Evolutionary conservation across 768 basidiomycete species (phyloP).

Genomic region (Piloderma croceum): DNA sequence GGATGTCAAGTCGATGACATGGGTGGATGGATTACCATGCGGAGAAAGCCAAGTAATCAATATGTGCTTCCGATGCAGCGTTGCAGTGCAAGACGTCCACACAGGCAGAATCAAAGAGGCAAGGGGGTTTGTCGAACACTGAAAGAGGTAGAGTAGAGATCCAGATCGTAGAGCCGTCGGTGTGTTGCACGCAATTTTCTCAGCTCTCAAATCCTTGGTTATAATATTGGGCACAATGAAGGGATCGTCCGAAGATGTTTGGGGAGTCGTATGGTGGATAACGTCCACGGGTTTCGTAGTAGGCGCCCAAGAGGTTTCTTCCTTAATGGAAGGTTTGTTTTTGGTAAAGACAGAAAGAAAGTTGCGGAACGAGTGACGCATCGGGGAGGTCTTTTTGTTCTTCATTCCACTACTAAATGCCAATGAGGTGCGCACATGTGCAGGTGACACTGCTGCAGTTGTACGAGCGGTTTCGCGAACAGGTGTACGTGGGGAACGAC

Average conservation of each 20-base stretch:
- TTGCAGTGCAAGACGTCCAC: slow-evolving; percentile 46
- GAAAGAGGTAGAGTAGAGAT: slow-evolving; percentile 46
- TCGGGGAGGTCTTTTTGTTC: slow-evolving; percentile 45
- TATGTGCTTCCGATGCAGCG: slow-evolving; percentile 35
- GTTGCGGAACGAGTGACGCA: slow-evolving; percentile 61
- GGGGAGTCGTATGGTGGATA: too few species aligned
- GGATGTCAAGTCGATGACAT: slow-evolving; percentile 41
- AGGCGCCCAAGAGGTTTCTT: slow-evolving; percentile 16
- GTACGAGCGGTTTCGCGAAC: slow-evolving; percentile 14
- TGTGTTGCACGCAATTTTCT: too few species aligned
- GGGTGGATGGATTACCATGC: slow-evolving; percentile 34
- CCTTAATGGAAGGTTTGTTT: slow-evolving; percentile 20
- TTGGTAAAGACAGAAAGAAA: slow-evolving; percentile 60
- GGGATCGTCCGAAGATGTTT: too few species aligned
- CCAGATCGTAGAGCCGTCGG: slow-evolving; percentile 23
- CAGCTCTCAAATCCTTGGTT: too few species aligned
- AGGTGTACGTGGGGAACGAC: slow-evolving; percentile 8
- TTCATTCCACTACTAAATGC: too few species aligned
- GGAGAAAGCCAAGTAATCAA: slow-evolving; percentile 44
- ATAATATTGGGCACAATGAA: too few species aligned
- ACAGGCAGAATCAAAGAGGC: slow-evolving; percentile 30
- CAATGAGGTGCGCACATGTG: slow-evolving; percentile 14
- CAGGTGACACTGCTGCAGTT: slow-evolving; percentile 9
- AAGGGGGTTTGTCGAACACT: slow-evolving; percentile 13
- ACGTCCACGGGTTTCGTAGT: too few species aligned